Evolutionary conservation across 768 basidiomycete species (phyloP), one percentile per base, ranked within the genome.

Genomic region (Mycena vitilis): DNA sequence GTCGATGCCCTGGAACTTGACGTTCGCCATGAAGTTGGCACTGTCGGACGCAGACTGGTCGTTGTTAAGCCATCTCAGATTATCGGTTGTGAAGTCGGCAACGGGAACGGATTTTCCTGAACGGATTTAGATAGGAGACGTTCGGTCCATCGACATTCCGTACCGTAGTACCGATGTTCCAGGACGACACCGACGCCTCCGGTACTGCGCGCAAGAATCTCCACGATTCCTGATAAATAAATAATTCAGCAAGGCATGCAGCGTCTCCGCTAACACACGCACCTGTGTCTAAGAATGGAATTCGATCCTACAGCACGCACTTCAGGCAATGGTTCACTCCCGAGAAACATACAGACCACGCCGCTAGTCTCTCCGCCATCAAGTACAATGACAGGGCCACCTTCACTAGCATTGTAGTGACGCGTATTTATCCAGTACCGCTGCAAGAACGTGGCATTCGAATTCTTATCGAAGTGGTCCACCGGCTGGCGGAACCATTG

Each of bases 321-420:
- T 25, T 66, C 55, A 71, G 54, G 48, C 37, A 52, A 57, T 42
- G 37, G 37, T 52, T 40, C 77, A 78, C 78, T 73, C 81, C 80
- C 70, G 84, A 74, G 75, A 83, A 25, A 81, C 51, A 84, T 63
- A 49, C 89, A 72, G 47, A 92, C 87, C 78, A 88, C 89, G 22
- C 95, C 97, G 69, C 88, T 91, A 5, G 95, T 97, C 81, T 98
- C 97, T 18, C 97, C 97, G 0, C 95, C 95, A 78, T 98, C 97
- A 23, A 98, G 80, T 2, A 98, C 88, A 72, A 95, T 91, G 23
- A 98, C 94, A 0, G 96, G 97, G 2, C 90, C 93, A 51, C 90
- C 89, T 2, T 84, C 79, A 8, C 89, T 85, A 0, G 89, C 84
- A 62, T 87, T 82, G 78, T 96, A 98, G 77, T 94, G 89, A 40